phyloP scores from a whole-genome alignment of 2,329 filamentous ascomycete species.

The Colletotrichum incanum region DNA sequence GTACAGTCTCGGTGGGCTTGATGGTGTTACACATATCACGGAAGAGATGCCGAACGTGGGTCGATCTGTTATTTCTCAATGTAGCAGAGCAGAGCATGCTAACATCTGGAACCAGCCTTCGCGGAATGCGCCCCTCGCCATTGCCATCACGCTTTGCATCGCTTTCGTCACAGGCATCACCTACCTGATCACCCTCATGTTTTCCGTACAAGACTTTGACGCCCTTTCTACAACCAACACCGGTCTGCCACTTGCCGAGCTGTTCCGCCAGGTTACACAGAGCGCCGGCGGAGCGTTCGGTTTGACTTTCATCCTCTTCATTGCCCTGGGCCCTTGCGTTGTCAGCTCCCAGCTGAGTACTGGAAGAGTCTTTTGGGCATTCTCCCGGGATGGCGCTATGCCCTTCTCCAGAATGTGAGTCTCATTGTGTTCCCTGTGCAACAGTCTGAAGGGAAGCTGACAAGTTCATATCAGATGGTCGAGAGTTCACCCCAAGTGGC shows the following conservation, averaged over 20 bases:
- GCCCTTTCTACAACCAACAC: constrained; percentile 59
- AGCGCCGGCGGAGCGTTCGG: constrained; percentile 59
- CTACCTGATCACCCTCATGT: constrained; percentile 68
- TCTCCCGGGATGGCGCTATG: constrained; percentile 60
- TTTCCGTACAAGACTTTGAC: constrained; percentile 64
- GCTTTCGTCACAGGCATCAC: constrained; percentile 65
- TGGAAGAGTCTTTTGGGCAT: constrained; percentile 58
- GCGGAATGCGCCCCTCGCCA: constrained; percentile 56
- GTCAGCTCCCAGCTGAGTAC: constrained; percentile 54
- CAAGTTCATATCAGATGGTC: constrained; percentile 50
- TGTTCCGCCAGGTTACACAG: constrained; percentile 61
- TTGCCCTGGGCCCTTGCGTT: constrained; percentile 60
- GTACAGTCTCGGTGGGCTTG: constrained; percentile 63
- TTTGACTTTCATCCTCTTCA: constrained; percentile 58
- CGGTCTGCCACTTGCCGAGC: constrained; percentile 61
- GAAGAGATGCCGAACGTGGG: constrained; percentile 67
- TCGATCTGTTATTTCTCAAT: constrained; percentile 26
- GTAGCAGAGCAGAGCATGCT: not conserved
- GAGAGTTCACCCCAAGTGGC: constrained; percentile 52
- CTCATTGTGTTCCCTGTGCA: not conserved
- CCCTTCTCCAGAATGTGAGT: constrained; percentile 53
- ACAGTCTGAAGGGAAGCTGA: constrained; percentile 41
- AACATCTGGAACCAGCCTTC: constrained; percentile 46
- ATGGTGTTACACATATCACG: constrained; percentile 65
- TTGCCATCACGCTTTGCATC: constrained; percentile 63